Conservation (phyloP, 148 eudicot species). For the Gaultheria prostrata region DNA sequence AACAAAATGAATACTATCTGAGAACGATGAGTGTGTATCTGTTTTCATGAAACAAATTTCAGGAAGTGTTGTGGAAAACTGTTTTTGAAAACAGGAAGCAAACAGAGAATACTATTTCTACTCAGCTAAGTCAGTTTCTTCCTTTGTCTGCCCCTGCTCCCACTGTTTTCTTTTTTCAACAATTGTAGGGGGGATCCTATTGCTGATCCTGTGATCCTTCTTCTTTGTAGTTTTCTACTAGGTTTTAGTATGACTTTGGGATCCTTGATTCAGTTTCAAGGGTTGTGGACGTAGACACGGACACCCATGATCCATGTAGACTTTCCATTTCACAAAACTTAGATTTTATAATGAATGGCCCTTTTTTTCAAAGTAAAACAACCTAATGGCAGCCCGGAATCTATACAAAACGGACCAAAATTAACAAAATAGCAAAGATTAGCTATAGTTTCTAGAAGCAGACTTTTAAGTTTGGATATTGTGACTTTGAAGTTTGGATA, state of each 20-base stretch:
- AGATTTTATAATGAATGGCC: neutral
- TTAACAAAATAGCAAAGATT: neutral
- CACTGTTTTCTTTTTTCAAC: neutral
- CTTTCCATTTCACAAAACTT: neutral
- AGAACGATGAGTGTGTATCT: neutral
- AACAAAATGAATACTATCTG: neutral
- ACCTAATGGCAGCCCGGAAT: neutral
- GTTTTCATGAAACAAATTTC: too few species aligned
- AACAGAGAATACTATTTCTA: too few species aligned
- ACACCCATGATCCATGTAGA: neutral
- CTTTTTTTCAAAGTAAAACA: neutral
- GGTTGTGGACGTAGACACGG: neutral
- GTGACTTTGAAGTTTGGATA: neutral
- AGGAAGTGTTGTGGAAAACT: neutral
- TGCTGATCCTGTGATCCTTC: neutral
- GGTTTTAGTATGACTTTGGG: neutral
- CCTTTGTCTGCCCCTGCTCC: neutral
- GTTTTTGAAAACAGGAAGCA: neutral
- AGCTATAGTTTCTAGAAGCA: neutral
- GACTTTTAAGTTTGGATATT: too few species aligned
- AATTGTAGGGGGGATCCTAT: neutral
- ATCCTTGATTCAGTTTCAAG: neutral
- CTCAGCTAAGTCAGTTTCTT: too few species aligned
- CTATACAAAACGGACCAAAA: neutral
- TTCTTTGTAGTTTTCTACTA: neutral